Base-by-base conservation (phyloP, 2,329 filamentous ascomycete species). In the Lizonia empirigonia region DNA sequence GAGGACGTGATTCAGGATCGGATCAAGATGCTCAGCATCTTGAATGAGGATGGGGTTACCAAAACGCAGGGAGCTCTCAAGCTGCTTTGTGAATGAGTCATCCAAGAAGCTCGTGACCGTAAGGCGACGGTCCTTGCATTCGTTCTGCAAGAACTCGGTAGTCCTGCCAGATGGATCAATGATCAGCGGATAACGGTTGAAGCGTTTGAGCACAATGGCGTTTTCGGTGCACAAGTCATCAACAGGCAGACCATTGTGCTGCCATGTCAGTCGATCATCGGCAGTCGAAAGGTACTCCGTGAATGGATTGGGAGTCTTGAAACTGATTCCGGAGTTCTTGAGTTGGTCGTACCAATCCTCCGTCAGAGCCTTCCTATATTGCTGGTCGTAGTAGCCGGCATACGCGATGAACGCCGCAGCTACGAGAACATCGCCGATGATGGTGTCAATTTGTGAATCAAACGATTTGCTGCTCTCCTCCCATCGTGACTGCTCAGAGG, bases 141-240 rank as follows among this genome's bases (percentile, higher is more conserved):
- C 91, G 68, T 92, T 93, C 74, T 96, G 90, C 67, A 99, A 74
- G 79, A 97, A 99, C 65, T 99, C 94, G 0, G 91, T 94, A 18
- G 93, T 91, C 60, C 94, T 85, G 33, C 94, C 94, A 12, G 94
- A 97, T 1, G 95, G 95, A 74, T 99, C 94, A 71, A 99, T 96
- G 74, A 99, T 97, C 54, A 99, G 84, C 35, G 95, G 94, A 73
- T 99, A 99, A 58, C 94, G 85, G 78, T 99, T 99, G 85, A 97
- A 99, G 51, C 94, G 87, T 79, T 97, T 91, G 55, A 99, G 84
- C 61, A 99, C 88, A 68, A 99, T 97, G 35, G 95, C 94, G 68
- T 99, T 99, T 75, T 99, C 94, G 0, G 94, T 99, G 81, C 94
- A 99, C 32, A 99, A 83, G 69, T 99, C 94, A 71, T 99, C 94